A percentile compares a stretch with the other conserved stretches of the same genome.
Evolutionary conservation across 2,329 filamentous ascomycete species (phyloP).

Genomic region (Fusarium oxysporum): DNA sequence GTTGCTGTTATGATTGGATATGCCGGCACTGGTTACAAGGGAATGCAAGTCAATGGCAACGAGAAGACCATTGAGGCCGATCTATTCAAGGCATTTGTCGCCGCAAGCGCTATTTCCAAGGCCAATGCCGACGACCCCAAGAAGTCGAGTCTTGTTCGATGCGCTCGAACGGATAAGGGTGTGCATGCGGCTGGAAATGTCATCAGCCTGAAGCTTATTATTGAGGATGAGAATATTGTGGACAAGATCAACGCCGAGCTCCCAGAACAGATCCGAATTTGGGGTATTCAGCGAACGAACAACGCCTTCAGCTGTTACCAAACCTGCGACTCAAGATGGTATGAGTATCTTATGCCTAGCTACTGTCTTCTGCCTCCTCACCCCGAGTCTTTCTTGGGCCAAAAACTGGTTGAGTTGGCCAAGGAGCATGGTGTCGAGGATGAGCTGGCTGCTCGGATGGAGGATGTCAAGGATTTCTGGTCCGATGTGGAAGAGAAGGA

Average conservation of each 20-base stretch:
- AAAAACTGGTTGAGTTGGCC: constrained; percentile 82
- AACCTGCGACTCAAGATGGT: constrained; percentile 93
- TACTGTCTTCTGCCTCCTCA: constrained; percentile 94
- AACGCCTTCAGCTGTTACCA: constrained; percentile 96
- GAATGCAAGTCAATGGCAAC: constrained; percentile 87
- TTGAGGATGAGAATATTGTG: constrained; percentile 89
- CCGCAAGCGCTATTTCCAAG: constrained; percentile 93
- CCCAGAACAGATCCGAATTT: constrained; percentile 90
- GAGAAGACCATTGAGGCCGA: constrained; percentile 97
- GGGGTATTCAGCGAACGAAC: constrained; percentile 91
- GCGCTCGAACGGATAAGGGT: constrained; percentile 96
- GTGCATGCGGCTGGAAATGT: constrained; percentile 97
- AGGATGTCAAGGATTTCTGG: constrained; percentile 87
- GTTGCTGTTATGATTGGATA: constrained; percentile 96
- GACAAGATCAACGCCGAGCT: constrained; percentile 90
- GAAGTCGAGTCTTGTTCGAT: constrained; percentile 93
- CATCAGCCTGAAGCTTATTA: constrained; percentile 93
- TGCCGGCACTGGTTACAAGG: constrained; percentile 94
- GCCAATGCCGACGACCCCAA: constrained; percentile 97
- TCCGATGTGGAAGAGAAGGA: constrained; percentile 81
- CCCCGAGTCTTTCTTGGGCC: constrained; percentile 85
- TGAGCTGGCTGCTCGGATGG: constrained; percentile 74
- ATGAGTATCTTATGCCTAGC: constrained; percentile 96
- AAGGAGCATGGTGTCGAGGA: constrained; percentile 79
- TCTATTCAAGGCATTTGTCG: constrained; percentile 90